Evolutionary conservation across 257 asterid species (phyloP).

Genomic region (Nicotiana obtusifolia): DNA sequence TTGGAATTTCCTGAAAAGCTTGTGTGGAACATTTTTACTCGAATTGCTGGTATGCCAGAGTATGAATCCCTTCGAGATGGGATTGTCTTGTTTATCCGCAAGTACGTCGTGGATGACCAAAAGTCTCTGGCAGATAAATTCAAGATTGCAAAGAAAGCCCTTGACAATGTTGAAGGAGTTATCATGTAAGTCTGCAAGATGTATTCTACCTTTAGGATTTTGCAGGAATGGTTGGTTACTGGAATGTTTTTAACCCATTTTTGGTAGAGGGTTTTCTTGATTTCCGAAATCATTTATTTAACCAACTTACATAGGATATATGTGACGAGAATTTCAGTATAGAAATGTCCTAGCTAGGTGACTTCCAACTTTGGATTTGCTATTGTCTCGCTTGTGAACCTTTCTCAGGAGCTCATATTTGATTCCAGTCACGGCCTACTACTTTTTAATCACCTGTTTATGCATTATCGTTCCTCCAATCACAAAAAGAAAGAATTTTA

Average conservation of each 20-base stretch:
- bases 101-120: conserved; percentile 40
- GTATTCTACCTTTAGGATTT: not conserved
- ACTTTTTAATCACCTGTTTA: too few relatives aligned
- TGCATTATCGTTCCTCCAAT: too few relatives aligned
- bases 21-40: conserved; percentile 77
- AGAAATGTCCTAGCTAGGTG: not conserved
- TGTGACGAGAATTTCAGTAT: not conserved
- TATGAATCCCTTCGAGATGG: conserved; percentile 67
- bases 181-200: conserved; percentile 35
- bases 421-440: too few relatives aligned
- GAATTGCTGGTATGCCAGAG: conserved; percentile 69
- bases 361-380: not conserved
- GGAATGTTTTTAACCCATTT: not conserved
- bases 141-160: conserved; percentile 68
- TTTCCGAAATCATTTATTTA: not conserved
- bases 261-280: not conserved
- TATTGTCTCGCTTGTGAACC: not conserved
- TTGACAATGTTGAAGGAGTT: conserved; percentile 58
- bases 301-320: not conserved
- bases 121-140: conserved; percentile 42
- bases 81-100: conserved; percentile 56
- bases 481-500: too few relatives aligned
- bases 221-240: not conserved
- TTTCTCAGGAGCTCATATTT: too few relatives aligned
- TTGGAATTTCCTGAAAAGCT: conserved; percentile 60